phyloP scores from a whole-genome alignment of 1,284 basidiomycete genomes.

The Tilletiopsis washingtonensis region DNA sequence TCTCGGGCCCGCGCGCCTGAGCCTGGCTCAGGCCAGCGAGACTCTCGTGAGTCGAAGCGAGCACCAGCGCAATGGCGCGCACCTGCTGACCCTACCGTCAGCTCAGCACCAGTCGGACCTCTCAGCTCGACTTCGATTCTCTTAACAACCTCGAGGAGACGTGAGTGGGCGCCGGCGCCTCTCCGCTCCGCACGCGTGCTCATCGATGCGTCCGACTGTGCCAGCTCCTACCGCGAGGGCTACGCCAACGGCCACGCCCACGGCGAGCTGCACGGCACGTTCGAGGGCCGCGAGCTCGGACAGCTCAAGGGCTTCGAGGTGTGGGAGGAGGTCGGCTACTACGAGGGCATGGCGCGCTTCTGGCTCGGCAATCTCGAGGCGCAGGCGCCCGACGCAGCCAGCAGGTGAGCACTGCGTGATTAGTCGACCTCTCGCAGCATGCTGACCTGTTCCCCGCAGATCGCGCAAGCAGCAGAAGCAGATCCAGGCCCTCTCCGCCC shows the following conservation, averaged over 20 bases:
- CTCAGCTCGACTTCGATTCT: constrained; percentile 15
- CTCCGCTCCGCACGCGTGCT: too few relatives aligned
- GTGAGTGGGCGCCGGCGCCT: too few relatives aligned
- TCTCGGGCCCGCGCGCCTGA: constrained; percentile 6
- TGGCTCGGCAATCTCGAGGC: constrained; percentile 52
- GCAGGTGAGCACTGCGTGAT: neutral
- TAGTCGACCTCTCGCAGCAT: too few relatives aligned
- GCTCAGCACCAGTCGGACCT: constrained; percentile 5
- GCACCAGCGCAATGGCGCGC: too few relatives aligned
- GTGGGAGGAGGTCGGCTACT: constrained; percentile 93
- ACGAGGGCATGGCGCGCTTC: constrained; percentile 69
- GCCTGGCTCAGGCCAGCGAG: constrained; percentile 19
- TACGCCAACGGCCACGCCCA: constrained; percentile 71
- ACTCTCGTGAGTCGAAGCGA: constrained; percentile 9
- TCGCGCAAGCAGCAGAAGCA: constrained; percentile 50
- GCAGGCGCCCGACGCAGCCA: neutral
- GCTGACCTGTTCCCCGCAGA: constrained; percentile 12
- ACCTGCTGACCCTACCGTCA: constrained; percentile 10
- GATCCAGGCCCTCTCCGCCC: constrained; percentile 58
- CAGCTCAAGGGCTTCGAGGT: constrained; percentile 86
- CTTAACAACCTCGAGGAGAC: constrained; percentile 35
- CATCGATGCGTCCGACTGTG: too few relatives aligned
- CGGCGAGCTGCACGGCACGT: constrained; percentile 77
- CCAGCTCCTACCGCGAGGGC: constrained; percentile 71
- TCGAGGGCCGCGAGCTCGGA: constrained; percentile 84